Conservation (phyloP, 768 basidiomycete species). For the Dioszegia crocea region DNA sequence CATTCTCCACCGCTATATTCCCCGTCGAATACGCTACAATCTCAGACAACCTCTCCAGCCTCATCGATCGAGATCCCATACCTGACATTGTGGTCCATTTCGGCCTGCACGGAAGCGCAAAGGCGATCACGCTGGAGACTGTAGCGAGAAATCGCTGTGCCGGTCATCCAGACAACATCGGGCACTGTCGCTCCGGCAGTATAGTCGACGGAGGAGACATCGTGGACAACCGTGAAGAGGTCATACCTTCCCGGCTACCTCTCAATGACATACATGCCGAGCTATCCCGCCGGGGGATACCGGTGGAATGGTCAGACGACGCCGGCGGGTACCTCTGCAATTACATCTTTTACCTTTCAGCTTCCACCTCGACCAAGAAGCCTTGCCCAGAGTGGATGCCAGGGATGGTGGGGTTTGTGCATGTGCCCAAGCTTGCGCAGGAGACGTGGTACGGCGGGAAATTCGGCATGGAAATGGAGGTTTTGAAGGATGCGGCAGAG, state of each 20-base stretch:
- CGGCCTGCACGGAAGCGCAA: neutral
- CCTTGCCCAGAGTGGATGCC: neutral
- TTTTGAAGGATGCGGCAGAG: neutral
- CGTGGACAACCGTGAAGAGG: no score
- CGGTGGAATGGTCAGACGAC: neutral
- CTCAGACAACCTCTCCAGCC: neutral
- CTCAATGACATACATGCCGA: neutral
- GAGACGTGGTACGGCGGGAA: neutral
- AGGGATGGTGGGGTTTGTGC: conserved; percentile 3
- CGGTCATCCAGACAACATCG: neutral
- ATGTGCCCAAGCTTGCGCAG: neutral
- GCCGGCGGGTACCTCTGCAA: conserved; percentile 8
- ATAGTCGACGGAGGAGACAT: neutral
- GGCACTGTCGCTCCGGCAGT: neutral
- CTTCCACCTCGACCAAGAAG: neutral
- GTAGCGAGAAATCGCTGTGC: neutral
- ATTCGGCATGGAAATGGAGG: neutral
- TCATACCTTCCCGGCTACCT: neutral
- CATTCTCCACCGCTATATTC: neutral
- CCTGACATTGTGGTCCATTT: conserved; percentile 6
- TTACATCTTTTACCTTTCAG: conserved; percentile 5
- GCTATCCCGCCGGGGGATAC: neutral
- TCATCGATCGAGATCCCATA: neutral
- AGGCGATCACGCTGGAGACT: neutral
- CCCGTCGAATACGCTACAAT: conserved; percentile 2